Evolutionary conservation across 2,329 filamentous ascomycete species (phyloP), one percentile per base, ranked within the genome.

Genomic region (Macroventuria anomochaeta): DNA sequence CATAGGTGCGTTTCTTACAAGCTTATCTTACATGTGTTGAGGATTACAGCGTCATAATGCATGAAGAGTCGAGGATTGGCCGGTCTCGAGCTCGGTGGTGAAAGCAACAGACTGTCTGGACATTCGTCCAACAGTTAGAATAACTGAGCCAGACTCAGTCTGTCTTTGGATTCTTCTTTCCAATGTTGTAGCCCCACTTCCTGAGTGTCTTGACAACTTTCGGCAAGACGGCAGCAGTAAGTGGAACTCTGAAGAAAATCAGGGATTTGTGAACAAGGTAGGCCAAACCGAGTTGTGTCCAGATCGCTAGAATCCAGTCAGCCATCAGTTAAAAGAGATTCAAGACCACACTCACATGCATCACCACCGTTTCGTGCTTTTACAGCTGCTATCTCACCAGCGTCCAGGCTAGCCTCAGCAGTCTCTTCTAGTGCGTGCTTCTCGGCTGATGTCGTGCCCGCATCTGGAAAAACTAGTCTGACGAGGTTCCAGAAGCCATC

Each of bases 181-280:
- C 93, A 70, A 99, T 95, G 71, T 97, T 86, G 88, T 91, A 97
- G 5, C 95, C 95, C 91, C 93, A 96, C 11, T 85, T 83, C 60
- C 93, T 82, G 23, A 99, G 80, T 11, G 87, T 85, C 76, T 91
- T 96, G 68, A 97, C 95, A n/a, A 97, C 88, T 76, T 96, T 97
- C 1, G 95, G 95, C 7, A 91, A 92, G 28, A 97, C 82, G 2
- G 92, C 93, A 11, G 91, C 92, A 1, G 95, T 95, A 59, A 97
- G 78, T 7, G 95, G 95, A 8, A 99, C 91, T n/a, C 95, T 86
- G 62, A 97, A 76, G 75, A 99, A 96, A 68, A 99, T 97, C 75
- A 97, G 91, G 65, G 90, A 96, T 79, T 99, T 99, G 81, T 99
- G 95, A 53, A 99, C 91, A 23, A 93, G 93, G 71, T 99, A 99